Evolutionary conservation across 2,329 filamentous ascomycete species (phyloP), one percentile per base, ranked within the genome.

Genomic region (Fusarium sp.): DNA sequence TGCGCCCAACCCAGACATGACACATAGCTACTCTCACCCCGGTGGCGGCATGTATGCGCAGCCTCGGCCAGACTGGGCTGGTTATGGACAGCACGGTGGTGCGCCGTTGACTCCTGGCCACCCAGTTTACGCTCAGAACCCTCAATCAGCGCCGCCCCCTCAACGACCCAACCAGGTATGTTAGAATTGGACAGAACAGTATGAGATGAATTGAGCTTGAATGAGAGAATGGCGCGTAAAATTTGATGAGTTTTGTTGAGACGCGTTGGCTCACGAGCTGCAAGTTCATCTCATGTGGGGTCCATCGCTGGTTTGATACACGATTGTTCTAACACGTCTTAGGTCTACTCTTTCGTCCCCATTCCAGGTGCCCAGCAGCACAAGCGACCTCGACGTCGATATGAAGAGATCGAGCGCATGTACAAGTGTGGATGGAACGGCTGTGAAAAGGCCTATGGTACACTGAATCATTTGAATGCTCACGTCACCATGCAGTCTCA

Each of bases 401-500:
- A 98, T 77, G 96, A 99, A 82, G 96, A 99, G 80, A 99, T 99
- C 75, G 96, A 99, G 84, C 91, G 96, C 78, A 98, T 99, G 96
- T 98, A 99, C 86, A 98, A 98, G 82, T 99, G 96, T 78, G 96
- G 95, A 27, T 98, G 94, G 93, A 95, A 98, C 72, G 95, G 95
- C 11, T 99, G 96, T 78, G 96, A 99, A 82, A 99, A 99, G 83
- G 96, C 96, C 5, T 99, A 99, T 75, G 96, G 96, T 65, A 99
- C 96, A 50, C 83, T 99, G 68, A 99, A 99, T 81, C 96, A 99
- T 80, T 81, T 99, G 74, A 99, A 99, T 78, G 96, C 96, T 42
- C 96, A 99, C 78, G 96, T 99, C 51, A 98, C 96, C 16, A 98
- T 98, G 96, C 96, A 99, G 81, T 96, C 93, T 66, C 96, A 99